Evolutionary conservation across 345 rosid species (phyloP).

Genomic region (Mangifera indica): DNA sequence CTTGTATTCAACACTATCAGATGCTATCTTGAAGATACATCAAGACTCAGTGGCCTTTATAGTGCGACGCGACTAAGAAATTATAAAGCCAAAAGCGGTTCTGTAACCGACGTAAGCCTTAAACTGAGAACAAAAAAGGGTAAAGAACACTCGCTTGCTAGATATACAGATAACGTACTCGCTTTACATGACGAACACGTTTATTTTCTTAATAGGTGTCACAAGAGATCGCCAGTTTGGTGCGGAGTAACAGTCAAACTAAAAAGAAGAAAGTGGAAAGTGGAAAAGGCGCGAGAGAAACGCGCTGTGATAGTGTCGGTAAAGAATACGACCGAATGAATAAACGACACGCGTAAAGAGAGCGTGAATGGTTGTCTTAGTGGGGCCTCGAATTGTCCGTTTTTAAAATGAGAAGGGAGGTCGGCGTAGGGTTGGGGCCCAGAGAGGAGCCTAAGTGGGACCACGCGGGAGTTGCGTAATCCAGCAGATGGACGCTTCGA

Average conservation of each 20-base stretch:
- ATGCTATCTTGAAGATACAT: neutral
- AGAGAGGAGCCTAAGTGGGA: neutral
- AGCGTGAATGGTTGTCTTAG: constrained; percentile 19
- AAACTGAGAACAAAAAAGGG: neutral
- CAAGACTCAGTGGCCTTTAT: constrained; percentile 23
- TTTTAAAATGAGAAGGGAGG: constrained; percentile 18
- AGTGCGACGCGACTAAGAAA: constrained; percentile 35
- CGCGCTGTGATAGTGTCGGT: neutral
- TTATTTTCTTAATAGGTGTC: neutral
- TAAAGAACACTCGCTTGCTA: neutral
- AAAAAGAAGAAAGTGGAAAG: neutral
- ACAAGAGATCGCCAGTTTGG: neutral
- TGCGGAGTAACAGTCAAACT: constrained; percentile 17
- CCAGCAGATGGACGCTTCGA: neutral
- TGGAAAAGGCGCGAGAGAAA: constrained; percentile 14
- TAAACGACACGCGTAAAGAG: constrained; percentile 21
- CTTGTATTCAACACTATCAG: no score
- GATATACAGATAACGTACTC: neutral
- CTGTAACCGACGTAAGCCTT: constrained; percentile 34
- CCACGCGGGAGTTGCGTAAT: constrained; percentile 10
- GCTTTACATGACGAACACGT: neutral
- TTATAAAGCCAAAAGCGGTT: neutral
- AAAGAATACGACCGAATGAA: constrained; percentile 4
- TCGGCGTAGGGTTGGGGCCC: constrained; percentile 29
- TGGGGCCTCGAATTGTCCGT: constrained; percentile 30